Evolutionary conservation across 495 filamentous ascomycete species (phyloP).

Genomic region (Podospora comata): DNA sequence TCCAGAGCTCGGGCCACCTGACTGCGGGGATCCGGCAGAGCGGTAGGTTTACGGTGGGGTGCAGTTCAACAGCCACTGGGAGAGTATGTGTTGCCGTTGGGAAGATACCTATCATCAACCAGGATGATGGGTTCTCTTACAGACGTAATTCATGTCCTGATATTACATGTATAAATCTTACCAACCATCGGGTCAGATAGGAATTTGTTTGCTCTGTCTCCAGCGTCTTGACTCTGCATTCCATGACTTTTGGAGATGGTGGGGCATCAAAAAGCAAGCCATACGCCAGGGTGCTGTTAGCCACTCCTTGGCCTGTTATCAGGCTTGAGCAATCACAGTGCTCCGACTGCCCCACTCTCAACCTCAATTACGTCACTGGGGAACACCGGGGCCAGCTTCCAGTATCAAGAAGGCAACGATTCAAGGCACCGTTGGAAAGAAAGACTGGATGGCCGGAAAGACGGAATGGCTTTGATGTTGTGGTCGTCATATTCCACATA

Average conservation of each 20-base stretch:
- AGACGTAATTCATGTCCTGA: neutral
- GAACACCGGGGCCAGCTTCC: neutral
- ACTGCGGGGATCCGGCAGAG: neutral
- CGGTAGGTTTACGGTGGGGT: neutral
- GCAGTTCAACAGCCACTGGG: neutral
- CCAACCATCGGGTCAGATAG: neutral
- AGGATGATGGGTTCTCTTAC: too few species aligned
- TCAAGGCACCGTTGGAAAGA: neutral
- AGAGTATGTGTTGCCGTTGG: neutral
- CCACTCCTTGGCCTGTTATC: neutral
- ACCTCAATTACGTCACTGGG: neutral
- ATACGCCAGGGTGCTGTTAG: neutral
- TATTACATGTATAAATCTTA: neutral
- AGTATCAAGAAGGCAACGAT: neutral
- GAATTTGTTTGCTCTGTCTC: neutral
- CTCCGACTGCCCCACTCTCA: neutral
- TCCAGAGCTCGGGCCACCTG: slow-evolving; percentile 4
- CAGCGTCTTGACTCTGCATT: neutral
- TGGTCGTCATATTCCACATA: neutral
- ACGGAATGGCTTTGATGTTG: neutral
- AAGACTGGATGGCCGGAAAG: neutral
- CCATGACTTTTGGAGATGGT: neutral
- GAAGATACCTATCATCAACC: too few species aligned
- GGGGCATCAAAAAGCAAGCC: neutral
- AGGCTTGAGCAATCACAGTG: neutral